Evolutionary conservation across 805 yeast genomes (phyloP).

Genomic region (Saccharomycopsis capsularis): DNA sequence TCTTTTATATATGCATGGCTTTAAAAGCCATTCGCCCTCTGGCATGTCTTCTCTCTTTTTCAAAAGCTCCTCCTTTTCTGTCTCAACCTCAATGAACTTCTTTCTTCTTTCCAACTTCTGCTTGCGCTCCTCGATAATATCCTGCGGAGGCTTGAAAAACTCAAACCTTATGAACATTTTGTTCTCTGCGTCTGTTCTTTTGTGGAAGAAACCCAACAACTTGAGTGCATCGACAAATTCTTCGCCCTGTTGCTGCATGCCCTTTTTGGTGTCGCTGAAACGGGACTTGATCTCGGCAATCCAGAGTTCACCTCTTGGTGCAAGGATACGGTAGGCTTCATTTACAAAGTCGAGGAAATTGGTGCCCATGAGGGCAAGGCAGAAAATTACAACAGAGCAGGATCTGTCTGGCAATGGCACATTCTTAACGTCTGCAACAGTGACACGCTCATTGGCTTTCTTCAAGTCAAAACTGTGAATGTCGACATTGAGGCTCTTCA

Average conservation of each 20-base stretch:
- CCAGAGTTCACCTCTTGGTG: slow-evolving; percentile 94
- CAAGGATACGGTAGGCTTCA: slow-evolving; percentile 81
- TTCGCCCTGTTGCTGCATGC: slow-evolving; percentile 39
- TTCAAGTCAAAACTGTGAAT: slow-evolving; percentile 91
- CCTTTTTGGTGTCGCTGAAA: slow-evolving; percentile 51
- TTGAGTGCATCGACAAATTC: slow-evolving; percentile 78
- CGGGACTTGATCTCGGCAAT: slow-evolving; percentile 95
- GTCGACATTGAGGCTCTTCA: slow-evolving; percentile 41
- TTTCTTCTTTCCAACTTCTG: slow-evolving; percentile 55
- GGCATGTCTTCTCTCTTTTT: slow-evolving; percentile 46
- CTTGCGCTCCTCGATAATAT: slow-evolving; percentile 54
- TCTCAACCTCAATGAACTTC: slow-evolving; percentile 65
- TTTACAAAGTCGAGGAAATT: slow-evolving; percentile 85
- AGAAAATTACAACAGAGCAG: slow-evolving; percentile 84
- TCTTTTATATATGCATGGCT: slow-evolving; percentile 94
- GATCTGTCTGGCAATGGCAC: slow-evolving; percentile 79
- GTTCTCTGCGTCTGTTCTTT: slow-evolving; percentile 76
- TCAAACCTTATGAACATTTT: slow-evolving; percentile 95
- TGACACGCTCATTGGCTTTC: slow-evolving; percentile 79
- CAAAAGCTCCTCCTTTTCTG: slow-evolving; percentile 54
- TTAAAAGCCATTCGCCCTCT: slow-evolving; percentile 84
- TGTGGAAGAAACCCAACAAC: slow-evolving; percentile 77
- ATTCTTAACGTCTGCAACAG: slow-evolving; percentile 92
- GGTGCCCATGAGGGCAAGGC: slow-evolving; percentile 96
- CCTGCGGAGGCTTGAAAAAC: slow-evolving; percentile 78